A percentile compares a stretch with the other conserved stretches of the same genome.
Conservation (phyloP, 2,329 filamentous ascomycete species). For the Sordariomycetes sp. region DNA sequence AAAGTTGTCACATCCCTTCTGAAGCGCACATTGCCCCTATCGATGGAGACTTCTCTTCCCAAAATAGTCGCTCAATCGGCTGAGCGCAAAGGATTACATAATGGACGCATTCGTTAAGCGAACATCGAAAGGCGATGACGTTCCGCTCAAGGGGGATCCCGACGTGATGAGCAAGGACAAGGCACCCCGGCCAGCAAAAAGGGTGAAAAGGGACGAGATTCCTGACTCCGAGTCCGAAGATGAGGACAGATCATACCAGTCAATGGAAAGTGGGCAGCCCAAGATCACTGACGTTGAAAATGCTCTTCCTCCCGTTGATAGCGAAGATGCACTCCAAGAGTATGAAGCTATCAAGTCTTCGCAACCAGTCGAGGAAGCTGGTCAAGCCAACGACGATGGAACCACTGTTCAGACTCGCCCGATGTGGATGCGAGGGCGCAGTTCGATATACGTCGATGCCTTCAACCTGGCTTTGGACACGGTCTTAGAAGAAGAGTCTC, state of each 20-base stretch:
- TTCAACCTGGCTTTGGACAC: constrained; percentile 90
- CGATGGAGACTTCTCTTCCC: not conserved
- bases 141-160: no score
- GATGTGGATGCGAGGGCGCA: constrained; percentile 64
- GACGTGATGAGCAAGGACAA: constrained; percentile 7
- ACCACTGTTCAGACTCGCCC: constrained; percentile 28
- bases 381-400: no score
- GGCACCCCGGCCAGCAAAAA: constrained; percentile 15
- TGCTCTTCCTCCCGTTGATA: constrained; percentile 58
- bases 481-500: constrained; percentile 78
- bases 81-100: no score
- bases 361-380: constrained; percentile 24
- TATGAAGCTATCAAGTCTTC: constrained; percentile 65
- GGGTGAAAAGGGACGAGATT: constrained; percentile 14
- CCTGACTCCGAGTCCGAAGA: constrained; percentile 12
- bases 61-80: no score
- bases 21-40: no score
- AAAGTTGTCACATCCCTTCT: not conserved
- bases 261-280: not conserved
- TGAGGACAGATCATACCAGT: constrained; percentile 6
- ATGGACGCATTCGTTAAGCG: constrained; percentile 30
- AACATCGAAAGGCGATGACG: constrained; percentile 14
- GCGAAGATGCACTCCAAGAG: constrained; percentile 65
- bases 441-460: constrained; percentile 92
- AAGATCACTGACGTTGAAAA: constrained; percentile 23